Conservation (phyloP, 345 rosid genomes). For the Xanthoceras sorbifolium region DNA sequence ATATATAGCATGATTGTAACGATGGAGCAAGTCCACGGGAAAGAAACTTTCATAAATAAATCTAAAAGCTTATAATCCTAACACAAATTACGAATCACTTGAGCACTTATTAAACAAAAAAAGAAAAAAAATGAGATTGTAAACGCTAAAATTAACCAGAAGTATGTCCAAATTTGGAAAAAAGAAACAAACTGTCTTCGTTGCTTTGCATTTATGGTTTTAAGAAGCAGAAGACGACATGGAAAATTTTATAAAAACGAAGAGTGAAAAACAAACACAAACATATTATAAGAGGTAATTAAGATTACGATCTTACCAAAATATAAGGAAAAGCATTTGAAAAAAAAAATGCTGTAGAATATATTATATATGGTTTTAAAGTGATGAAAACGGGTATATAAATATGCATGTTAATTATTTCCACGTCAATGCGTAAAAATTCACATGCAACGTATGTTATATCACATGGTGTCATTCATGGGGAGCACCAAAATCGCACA, state of each 20-base stretch:
- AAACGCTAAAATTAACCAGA: neutral
- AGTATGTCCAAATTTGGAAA: neutral
- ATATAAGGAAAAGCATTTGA: neutral
- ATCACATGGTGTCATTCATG: constrained; percentile 43
- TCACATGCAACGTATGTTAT: constrained; percentile 38
- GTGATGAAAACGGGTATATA: neutral
- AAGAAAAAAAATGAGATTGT: neutral
- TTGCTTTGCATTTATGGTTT: neutral
- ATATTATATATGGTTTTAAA: neutral
- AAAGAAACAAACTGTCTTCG: neutral
- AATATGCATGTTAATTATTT: constrained; percentile 20
- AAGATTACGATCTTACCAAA: neutral
- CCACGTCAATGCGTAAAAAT: constrained; percentile 22
- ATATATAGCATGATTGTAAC: neutral
- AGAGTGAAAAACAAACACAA: neutral
- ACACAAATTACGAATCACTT: neutral
- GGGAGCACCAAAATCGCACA: constrained; percentile 59
- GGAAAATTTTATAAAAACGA: too few species aligned
- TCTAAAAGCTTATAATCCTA: neutral
- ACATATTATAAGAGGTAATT: neutral
- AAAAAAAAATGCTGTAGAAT: neutral
- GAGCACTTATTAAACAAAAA: neutral
- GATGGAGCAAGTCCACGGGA: neutral
- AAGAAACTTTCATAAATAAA: neutral
- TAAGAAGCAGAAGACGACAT: neutral